Evolutionary conservation across 495 filamentous ascomycete species (phyloP), one percentile per base, ranked within the genome.

Genomic region (Saxophila tyrrhenica): DNA sequence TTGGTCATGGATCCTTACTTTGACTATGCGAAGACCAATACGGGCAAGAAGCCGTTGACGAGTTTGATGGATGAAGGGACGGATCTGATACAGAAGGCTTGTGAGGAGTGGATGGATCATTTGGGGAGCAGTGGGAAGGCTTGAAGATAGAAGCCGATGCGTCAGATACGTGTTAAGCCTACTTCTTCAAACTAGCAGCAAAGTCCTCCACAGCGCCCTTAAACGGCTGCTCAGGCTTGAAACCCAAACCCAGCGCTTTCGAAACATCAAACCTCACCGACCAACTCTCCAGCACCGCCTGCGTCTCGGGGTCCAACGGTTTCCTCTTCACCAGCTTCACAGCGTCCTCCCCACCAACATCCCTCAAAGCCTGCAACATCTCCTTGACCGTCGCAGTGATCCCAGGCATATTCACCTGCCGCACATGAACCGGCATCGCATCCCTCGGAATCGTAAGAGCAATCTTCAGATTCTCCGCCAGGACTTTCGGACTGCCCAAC

Each of bases 231-330:
- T 65, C 63, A 44, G 55, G 46, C 55, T 53, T 47, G 41, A 64
- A 58, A 2, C 64, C 64, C 56, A 64, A 43, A 24, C 54, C 53
- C 53, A 60, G 15, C 51, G 64, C 64, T 42, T 52, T 57, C 25
- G 20, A 45, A 9, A 56, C 79, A 59, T 86, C 79, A 64, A 87
- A 81, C 53, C 77, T 74, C 54, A 79, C 75, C 35, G 83, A 78
- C 87, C 86, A 90, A 50, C 80, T 80, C 58, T 84, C 75, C 66
- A 92, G 71, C 54, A 92, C 85, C 59, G 72, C 74, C 69, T 88
- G 83, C 49, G 82, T 73, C 50, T 62, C 45, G 46, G 49, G 41
- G 13, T 20, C 48, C 35, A 70, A 75, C 50, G 77, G 73, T 65
- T 89, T 80, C 62, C 75, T 78, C 68, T 74, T 75, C 24, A 90